Base-by-base conservation (phyloP, 2,329 filamentous ascomycete species). In the Xylariaceae sp. region DNA sequence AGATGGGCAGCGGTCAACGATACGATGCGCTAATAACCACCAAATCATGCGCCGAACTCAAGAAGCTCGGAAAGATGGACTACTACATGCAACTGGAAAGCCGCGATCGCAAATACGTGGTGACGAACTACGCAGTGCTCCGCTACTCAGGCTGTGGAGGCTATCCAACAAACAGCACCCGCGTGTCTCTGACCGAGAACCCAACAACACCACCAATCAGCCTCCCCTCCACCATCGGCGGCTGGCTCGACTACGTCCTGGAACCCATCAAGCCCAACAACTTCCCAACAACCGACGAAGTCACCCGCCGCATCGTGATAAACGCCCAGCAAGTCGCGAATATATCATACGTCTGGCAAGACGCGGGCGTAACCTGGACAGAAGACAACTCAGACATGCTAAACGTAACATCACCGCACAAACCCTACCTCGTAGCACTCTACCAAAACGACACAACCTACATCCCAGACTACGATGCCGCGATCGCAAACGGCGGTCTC, bases 21-120 rank as follows among this genome's bases (percentile, higher is more conserved):
- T 55, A 48, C 34, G 51, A 49, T 40, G 46, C 53, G 9, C 39
- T 55, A 4, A 5, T 55, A 17, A 36, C 16, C 4, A 49, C 53
- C 18, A 52, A 53, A 14, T 48, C 53, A 10, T 55, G 53, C 14
- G 42, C 31, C 12, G 45, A 52, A 42, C 46, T 55, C 11, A 4
- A 33, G 33, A 3, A 45, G 1, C 36, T 53, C 1, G 53, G 49
- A 11, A 55, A 52, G 39, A 38, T 45, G n/a, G 53, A 55, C n/a
- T 55, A 40, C 28, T 55, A 55, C 40, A 36, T 55, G 42, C 53
- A 55, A 42, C 17, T 52, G 2, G 53, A 55, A 19, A 52, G 49
- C 33, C 53, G 53, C 6, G 53, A 55, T 17, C 49, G 53, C 18
- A 13, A 9, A 1, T 12, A 38, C 10, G 49, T 52, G 5, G 42